Percentiles rank a stretch among this genome's conserved stretches.
Conservation (phyloP, 345 rosid genomes). For the Camelina laxa region DNA sequence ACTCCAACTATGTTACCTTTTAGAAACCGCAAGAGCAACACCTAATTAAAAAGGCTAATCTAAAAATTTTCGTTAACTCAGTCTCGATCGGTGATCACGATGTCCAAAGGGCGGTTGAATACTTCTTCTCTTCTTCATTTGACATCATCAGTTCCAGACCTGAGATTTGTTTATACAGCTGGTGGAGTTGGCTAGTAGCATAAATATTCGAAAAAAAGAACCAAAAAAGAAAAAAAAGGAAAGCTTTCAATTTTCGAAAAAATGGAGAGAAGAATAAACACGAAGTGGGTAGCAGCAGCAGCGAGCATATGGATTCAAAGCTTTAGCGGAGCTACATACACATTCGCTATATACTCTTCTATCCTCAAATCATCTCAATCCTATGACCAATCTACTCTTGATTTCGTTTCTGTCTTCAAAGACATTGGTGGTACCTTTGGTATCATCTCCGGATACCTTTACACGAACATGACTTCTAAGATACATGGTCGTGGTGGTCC, state of each 20-base stretch:
- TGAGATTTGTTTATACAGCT: neutral
- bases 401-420: conserved; percentile 89
- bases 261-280: conserved; percentile 46
- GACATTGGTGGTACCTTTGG: conserved; percentile 93
- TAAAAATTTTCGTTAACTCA: neutral
- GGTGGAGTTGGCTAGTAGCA: neutral
- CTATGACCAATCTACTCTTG: conserved; percentile 92
- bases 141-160: neutral
- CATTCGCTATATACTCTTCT: conserved; percentile 83
- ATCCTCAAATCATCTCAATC: conserved; percentile 76
- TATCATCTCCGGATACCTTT: conserved; percentile 76
- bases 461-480: conserved; percentile 55
- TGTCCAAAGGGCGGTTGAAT: neutral
- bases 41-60: neutral
- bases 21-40: conserved; percentile 8
- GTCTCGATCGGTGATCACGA: neutral
- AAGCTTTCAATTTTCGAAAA: neutral
- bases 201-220: neutral
- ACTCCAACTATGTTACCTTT: neutral
- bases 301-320: conserved; percentile 96
- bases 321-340: conserved; percentile 74
- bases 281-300: conserved; percentile 78
- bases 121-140: conserved; percentile 16
- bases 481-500: conserved; percentile 53
- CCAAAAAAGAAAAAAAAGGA: too few relatives aligned